phyloP scores from a whole-genome alignment of 805 yeast species.

The Ogataea sp. region DNA sequence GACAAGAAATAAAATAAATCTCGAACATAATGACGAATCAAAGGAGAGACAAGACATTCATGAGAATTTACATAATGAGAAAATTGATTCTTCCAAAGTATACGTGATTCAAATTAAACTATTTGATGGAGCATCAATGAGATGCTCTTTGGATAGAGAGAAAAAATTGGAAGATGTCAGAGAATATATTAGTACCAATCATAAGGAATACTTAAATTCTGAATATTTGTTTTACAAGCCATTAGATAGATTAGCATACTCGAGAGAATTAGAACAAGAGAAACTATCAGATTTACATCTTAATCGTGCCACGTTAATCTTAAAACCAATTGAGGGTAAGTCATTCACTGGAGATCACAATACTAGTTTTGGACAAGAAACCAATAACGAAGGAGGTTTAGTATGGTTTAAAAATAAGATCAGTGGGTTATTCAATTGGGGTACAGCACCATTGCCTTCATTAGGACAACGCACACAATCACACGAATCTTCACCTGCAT shows the following conservation, averaged over 20 bases:
- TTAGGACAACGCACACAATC: neutral
- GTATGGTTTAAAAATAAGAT: constrained; percentile 19
- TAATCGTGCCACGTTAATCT: constrained; percentile 60
- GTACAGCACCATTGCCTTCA: too few relatives aligned
- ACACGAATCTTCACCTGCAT: neutral
- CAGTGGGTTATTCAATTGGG: constrained; percentile 4
- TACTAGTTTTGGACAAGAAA: too few relatives aligned
- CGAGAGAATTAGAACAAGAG: constrained; percentile 50
- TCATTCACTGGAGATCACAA: too few relatives aligned
- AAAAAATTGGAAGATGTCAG: constrained; percentile 52
- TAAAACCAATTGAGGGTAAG: constrained; percentile 68
- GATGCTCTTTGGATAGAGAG: constrained; percentile 37
- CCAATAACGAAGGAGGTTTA: constrained; percentile 6
- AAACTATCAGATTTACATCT: constrained; percentile 48
- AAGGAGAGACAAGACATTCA: constrained; percentile 6
- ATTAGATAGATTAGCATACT: constrained; percentile 56
- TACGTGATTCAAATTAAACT: constrained; percentile 44
- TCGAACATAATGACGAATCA: neutral
- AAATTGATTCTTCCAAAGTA: constrained; percentile 29
- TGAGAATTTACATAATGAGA: constrained; percentile 16
- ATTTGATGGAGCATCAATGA: constrained; percentile 56
- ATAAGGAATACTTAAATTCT: constrained; percentile 37
- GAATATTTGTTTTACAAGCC: constrained; percentile 45
- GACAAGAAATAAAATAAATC: neutral
- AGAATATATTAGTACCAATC: constrained; percentile 43